Conservation (phyloP, 345 rosid genomes). For the Lumnitzera racemosa region DNA sequence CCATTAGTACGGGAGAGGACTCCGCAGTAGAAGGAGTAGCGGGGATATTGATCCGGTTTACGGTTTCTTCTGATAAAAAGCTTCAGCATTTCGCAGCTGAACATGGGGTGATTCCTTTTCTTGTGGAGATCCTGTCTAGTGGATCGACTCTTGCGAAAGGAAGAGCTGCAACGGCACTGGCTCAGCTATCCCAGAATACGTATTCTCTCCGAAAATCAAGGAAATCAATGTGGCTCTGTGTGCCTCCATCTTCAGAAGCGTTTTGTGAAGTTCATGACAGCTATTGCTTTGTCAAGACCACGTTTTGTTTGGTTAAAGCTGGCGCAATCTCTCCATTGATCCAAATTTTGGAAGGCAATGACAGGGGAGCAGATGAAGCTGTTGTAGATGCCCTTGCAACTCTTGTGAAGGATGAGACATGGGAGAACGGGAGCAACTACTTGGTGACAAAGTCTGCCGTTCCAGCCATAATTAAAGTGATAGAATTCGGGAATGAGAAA, state of each 20-base stretch:
- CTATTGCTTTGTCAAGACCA: slow-evolving; percentile 34
- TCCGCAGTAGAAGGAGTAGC: slow-evolving; percentile 36
- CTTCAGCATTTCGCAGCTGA: slow-evolving; percentile 47
- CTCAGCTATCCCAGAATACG: slow-evolving; percentile 59
- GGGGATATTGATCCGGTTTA: slow-evolving; percentile 42
- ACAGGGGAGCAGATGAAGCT: slow-evolving; percentile 51
- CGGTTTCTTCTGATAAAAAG: slow-evolving; percentile 51
- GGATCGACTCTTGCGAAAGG: slow-evolving; percentile 34
- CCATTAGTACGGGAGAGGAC: slow-evolving; percentile 5
- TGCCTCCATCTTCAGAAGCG: slow-evolving; percentile 29
- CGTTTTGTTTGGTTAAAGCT: slow-evolving; percentile 59
- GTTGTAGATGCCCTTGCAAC: slow-evolving; percentile 42
- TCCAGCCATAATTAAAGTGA: slow-evolving; percentile 32
- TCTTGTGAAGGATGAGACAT: slow-evolving; percentile 48
- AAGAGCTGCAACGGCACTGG: slow-evolving; percentile 50
- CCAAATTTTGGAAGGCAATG: slow-evolving; percentile 34
- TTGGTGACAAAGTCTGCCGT: slow-evolving; percentile 28
- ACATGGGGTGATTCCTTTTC: slow-evolving; percentile 42
- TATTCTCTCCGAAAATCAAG: slow-evolving; percentile 32
- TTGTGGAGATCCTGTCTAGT: slow-evolving; percentile 41
- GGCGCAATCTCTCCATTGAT: slow-evolving; percentile 41
- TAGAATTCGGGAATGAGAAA: slow-evolving; percentile 32
- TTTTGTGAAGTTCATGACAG: slow-evolving; percentile 50
- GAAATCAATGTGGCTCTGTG: slow-evolving; percentile 38
- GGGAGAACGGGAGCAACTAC: slow-evolving; percentile 51